Evolutionary conservation across 257 asterid genomes (phyloP).

Genomic region (Oldenlandia corymbosa): DNA sequence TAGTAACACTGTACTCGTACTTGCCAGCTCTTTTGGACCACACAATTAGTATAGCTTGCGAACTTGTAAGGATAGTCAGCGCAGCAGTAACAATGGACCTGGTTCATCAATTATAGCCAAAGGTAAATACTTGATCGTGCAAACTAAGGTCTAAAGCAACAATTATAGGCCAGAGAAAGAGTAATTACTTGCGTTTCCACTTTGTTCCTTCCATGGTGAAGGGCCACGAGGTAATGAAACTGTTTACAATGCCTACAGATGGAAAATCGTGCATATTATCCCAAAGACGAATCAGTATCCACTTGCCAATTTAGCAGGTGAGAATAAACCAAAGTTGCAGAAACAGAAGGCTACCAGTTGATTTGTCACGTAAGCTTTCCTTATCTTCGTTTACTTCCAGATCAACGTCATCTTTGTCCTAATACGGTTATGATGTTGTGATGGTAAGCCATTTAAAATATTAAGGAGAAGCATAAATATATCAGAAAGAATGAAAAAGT

Average conservation of each 20-base stretch:
- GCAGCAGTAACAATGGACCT: conserved; percentile 86
- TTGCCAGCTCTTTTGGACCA: conserved; percentile 99
- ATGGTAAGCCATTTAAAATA: not conserved
- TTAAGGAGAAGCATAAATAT: no score
- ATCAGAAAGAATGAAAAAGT: no score
- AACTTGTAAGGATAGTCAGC: conserved; percentile 89
- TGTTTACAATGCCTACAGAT: conserved; percentile 42
- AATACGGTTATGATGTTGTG: conserved; percentile 6
- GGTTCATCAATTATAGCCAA: conserved; percentile 11
- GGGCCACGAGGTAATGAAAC: conserved; percentile 32
- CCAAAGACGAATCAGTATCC: not conserved
- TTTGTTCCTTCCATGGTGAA: conserved; percentile 47
- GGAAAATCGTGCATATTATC: no score
- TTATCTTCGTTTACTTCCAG: conserved; percentile 39
- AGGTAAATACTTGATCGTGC: conserved; percentile 6
- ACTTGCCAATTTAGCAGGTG: not conserved
- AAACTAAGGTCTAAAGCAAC: not conserved
- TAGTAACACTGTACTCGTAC: conserved; percentile 95
- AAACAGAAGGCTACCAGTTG: conserved; percentile 18
- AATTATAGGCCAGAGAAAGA: conserved; percentile 12
- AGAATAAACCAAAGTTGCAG: not conserved
- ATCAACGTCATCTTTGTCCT: conserved; percentile 51
- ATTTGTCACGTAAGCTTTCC: conserved; percentile 43
- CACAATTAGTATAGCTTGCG: conserved; percentile 96
- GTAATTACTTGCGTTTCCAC: conserved; percentile 81